Evolutionary conservation across 495 filamentous ascomycete species (phyloP), one percentile per base, ranked within the genome.

Genomic region (Apodospora peruviana): DNA sequence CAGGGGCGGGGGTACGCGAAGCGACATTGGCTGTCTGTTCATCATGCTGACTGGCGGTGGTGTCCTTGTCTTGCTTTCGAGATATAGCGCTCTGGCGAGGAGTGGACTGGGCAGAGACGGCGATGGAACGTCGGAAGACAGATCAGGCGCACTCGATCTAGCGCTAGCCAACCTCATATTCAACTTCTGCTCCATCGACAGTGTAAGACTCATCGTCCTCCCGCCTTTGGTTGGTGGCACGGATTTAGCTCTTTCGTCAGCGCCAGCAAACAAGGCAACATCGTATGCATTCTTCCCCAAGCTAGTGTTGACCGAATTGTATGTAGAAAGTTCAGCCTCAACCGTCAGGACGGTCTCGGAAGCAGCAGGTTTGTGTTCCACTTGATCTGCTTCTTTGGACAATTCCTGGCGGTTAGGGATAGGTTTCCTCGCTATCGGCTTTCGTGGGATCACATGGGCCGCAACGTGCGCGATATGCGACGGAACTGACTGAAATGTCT

Each of bases 1-100:
- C 21, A 67, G 47, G 5, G 70, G 66, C 21, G 63, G 59, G 16
- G 71, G 69, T 4, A 73, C 60, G 21, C 71, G 58, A n/a, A 72
- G 58, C 5, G 65, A 61, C 43, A 46, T 42, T 2, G 63, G 62
- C 32, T 60, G 57, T 40, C 62, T 61, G 36, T 55, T 68, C 18
- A 47, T 47, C 60, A 70, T 60, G 56, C 56, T 68, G 9, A 67
- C 56, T 1, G 69, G 65, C 3, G 67, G 65, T 10, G 64, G 53
- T 10, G 39, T 50, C 16, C 40, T 53, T 2, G 48, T 34, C 41
- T 51, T 43, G 49, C 60, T 55, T 37, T 59, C 50, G 47, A 57
- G 21, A 38, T 57, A 47, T 29, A 62, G 23, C 42, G 53, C 52
- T 50, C 62, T 57, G 36, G 56, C 52, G 20, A 55, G 40, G 21